These are phyloP conservation scores for Vitis hybrid DNA, from an alignment of 177 flowering plant species.

Conservation along the genomic window DNA sequence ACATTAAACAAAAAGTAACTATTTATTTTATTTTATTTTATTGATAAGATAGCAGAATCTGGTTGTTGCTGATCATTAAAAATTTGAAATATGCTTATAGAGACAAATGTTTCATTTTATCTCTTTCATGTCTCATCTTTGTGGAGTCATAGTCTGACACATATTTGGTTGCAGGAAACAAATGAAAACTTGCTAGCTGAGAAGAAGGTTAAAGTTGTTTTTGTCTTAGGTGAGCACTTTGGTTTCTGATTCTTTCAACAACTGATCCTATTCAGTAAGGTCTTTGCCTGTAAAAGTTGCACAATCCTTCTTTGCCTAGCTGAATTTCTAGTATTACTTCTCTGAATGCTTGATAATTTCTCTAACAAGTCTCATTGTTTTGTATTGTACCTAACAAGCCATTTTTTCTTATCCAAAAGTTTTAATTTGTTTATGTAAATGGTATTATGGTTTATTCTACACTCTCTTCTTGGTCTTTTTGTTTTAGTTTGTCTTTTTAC, in stretches of 20 bases:
- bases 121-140: not conserved
- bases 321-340: no score
- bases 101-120: not conserved
- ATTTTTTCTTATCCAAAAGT: no score
- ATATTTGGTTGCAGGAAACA: slow-evolving; percentile 33
- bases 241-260: not conserved
- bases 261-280: no score
- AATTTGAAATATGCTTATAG: not conserved
- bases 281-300: not conserved
- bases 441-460: no score
- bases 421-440: no score
- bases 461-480: no score
- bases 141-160: not conserved
- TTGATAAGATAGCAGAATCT: not conserved
- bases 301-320: no score
- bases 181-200: slow-evolving; percentile 37
- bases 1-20: not conserved
- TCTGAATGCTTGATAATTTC: no score
- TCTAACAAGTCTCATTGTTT: no score
- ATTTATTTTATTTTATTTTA: not conserved
- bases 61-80: not conserved
- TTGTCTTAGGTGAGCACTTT: slow-evolving; percentile 54
- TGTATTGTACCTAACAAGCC: no score
- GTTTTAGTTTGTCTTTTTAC: no score
- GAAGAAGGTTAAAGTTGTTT: slow-evolving; percentile 58